Percentiles rank a stretch among this genome's conserved stretches.
Conservation (phyloP, 1,284 basidiomycete genomes). For the Paramarasmius palmivorus region DNA sequence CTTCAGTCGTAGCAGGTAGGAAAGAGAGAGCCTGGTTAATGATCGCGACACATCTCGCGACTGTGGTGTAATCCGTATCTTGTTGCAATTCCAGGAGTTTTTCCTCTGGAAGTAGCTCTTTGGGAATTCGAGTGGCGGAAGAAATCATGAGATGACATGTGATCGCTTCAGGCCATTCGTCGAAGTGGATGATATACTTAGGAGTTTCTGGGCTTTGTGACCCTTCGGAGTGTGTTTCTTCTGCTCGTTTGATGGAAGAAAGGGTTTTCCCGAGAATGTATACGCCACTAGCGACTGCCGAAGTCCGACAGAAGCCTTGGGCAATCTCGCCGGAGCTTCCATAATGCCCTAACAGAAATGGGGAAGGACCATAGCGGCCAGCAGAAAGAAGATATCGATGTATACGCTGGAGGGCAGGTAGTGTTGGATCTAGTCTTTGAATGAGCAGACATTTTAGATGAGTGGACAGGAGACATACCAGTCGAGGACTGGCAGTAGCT, state of each 20-base stretch:
- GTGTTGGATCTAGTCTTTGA: constrained; percentile 53
- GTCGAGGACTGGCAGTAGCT: constrained; percentile 58
- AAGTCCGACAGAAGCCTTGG: constrained; percentile 89
- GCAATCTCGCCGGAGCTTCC: constrained; percentile 91
- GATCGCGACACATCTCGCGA: constrained; percentile 72
- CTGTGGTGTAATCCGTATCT: constrained; percentile 21
- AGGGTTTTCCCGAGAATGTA: constrained; percentile 80
- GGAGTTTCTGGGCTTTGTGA: background rate
- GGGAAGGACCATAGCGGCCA: constrained; percentile 87
- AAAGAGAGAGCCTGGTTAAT: constrained; percentile 50
- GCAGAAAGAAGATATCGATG: constrained; percentile 76
- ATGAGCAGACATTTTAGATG: constrained; percentile 6
- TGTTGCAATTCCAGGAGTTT: constrained; percentile 15
- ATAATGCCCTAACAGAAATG: constrained; percentile 94
- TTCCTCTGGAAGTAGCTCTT: constrained; percentile 22
- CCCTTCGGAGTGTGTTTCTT: background rate
- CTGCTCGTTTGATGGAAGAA: constrained; percentile 32
- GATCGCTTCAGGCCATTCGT: constrained; percentile 60
- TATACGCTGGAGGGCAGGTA: constrained; percentile 66
- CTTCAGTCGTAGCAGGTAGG: constrained; percentile 21
- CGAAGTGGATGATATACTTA: constrained; percentile 52
- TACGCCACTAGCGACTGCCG: constrained; percentile 82
- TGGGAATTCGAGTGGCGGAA: constrained; percentile 35
- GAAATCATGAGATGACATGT: constrained; percentile 46
- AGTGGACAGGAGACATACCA: constrained; percentile 38